Percentiles rank a stretch among this genome's conserved stretches.
These are phyloP conservation scores for Coelastrella sp. DNA, from an alignment of 139 green algal species.

Conservation along the genomic window DNA sequence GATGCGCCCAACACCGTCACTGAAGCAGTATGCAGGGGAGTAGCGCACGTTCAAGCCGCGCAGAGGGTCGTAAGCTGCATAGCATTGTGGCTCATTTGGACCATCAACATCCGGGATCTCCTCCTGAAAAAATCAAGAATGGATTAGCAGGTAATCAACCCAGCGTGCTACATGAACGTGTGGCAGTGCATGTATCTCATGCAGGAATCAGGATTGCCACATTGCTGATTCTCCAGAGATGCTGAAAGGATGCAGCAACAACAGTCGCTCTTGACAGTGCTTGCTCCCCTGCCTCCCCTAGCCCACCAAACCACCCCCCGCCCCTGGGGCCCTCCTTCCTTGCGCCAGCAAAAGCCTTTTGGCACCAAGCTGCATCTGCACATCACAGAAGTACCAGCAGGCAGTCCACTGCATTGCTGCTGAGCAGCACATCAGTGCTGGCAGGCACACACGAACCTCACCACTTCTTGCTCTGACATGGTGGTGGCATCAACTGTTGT, in stretches of 20 bases:
- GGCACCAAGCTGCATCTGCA: too few relatives aligned
- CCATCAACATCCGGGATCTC: neutral
- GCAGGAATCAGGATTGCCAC: too few relatives aligned
- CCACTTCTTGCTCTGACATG: neutral
- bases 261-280: too few relatives aligned
- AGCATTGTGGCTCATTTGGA: neutral
- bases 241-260: too few relatives aligned
- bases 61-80: neutral
- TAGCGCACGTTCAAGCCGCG: neutral
- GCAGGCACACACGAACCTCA: neutral
- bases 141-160: too few relatives aligned
- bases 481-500: slow-evolving; percentile 41
- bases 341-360: too few relatives aligned
- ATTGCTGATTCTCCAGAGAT: too few relatives aligned
- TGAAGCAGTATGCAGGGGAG: slow-evolving; percentile 53
- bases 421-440: neutral
- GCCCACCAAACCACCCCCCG: neutral
- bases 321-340: too few relatives aligned
- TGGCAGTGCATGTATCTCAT: too few relatives aligned
- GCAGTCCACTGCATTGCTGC: neutral
- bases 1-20: slow-evolving; percentile 65
- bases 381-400: neutral
- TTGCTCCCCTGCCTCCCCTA: neutral
- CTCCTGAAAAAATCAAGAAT: neutral
- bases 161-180: too few relatives aligned